Evolutionary conservation across 306 rosid genomes (phyloP), one percentile per base, ranked within the genome.

Genomic region (Acacia melanoxylon): DNA sequence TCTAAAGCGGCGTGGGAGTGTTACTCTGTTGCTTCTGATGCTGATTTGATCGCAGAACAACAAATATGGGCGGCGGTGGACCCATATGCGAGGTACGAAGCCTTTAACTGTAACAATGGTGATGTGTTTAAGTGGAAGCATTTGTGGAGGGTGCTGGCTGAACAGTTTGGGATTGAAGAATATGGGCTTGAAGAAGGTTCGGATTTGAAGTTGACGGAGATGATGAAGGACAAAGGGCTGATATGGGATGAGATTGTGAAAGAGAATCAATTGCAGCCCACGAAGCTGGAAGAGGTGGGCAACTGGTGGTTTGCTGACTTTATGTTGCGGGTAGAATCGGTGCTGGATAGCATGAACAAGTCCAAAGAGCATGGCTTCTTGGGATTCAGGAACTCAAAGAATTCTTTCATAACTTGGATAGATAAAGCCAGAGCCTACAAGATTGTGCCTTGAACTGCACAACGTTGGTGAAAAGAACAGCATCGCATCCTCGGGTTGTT

Each of bases 41-140:
- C 93, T 3, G 89, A 90, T 63, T 75, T 89, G 75, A 81, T 86
- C 2, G 92, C 90, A 2, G 97, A 92, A 85, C 94, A 89, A 37
- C 92, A 89, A 4, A 67, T 90, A 16, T 92, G 94, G 97, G 91
- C 85, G 4, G 88, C 89, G 45, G 90, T 85, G 80, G 91, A 90
- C 8, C 81, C 89, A 0, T 65, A 48, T 33, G 90, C 90, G 0
- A 66, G 73, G 75, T 89, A 92, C 46, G 86, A 90, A 63, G 92
- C 90, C 0, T 92, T 92, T 35, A 92, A 90, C 49, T 67, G 79
- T 25, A 92, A 79, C 77, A 91, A 90, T 6, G 94, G 93, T 10
- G 94, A 91, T 17, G 90, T 90, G n/a, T 93, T 75, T 69, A 91
- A 68, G 84, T 91, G 97, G 96, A 90, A 93, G 74, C 87, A 86